These are phyloP conservation scores for Fusarium tricinctum DNA, from an alignment of 2,329 filamentous ascomycete genomes.

Conservation along the genomic window DNA sequence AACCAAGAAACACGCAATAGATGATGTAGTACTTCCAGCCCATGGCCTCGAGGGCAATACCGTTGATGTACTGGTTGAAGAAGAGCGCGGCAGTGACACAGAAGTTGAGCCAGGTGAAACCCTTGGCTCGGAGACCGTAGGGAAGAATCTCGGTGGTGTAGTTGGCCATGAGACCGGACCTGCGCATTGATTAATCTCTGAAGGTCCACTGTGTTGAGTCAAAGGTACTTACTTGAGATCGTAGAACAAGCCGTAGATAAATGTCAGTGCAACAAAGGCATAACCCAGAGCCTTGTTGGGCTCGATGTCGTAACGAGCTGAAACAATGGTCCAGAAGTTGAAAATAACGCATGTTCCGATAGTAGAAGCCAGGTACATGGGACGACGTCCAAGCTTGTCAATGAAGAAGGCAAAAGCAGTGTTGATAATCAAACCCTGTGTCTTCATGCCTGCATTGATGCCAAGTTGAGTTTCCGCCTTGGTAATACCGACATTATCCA, in stretches of 20 bases:
- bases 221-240: slow-evolving; percentile 43
- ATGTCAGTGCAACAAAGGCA: slow-evolving; percentile 55
- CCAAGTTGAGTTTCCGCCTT: slow-evolving; percentile 53
- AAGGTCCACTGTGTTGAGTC: fast-evolving
- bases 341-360: slow-evolving; percentile 51
- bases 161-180: slow-evolving; percentile 47
- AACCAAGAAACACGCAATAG: slow-evolving; percentile 25
- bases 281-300: slow-evolving; percentile 29
- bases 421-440: slow-evolving; percentile 20
- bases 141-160: slow-evolving; percentile 50
- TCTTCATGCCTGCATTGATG: slow-evolving; percentile 45
- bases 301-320: slow-evolving; percentile 48
- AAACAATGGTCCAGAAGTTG: slow-evolving; percentile 33
- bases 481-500: slow-evolving; percentile 42
- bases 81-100: slow-evolving; percentile 31
- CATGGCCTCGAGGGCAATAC: slow-evolving; percentile 25
- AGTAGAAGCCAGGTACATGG: slow-evolving; percentile 20
- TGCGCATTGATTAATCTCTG: slow-evolving; percentile 32
- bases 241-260: slow-evolving; percentile 57
- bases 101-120: slow-evolving; percentile 39
- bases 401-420: slow-evolving; percentile 41
- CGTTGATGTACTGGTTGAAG: slow-evolving; percentile 43
- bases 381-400: slow-evolving; percentile 42
- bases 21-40: slow-evolving; percentile 41
- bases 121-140: slow-evolving; percentile 38